A percentile compares a stretch with the other conserved stretches of the same genome.
These are phyloP conservation scores for Aspergillus tamarii DNA, from an alignment of 2,329 filamentous ascomycete species.

Conservation along the genomic window DNA sequence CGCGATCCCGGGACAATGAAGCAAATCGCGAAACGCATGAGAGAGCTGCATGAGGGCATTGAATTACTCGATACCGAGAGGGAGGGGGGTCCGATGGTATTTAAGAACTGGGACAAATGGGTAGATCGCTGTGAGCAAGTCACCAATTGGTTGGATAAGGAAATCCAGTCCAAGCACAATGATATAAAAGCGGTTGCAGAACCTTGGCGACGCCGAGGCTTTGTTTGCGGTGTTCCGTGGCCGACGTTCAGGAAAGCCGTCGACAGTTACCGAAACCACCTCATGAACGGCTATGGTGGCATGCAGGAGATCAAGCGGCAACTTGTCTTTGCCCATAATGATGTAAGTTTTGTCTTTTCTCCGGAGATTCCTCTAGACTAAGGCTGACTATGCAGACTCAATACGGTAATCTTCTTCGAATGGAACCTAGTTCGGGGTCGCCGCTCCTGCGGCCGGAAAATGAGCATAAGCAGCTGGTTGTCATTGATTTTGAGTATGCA, in stretches of 20 bases:
- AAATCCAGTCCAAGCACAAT: slow-evolving; percentile 57
- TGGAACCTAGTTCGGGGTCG: slow-evolving; percentile 71
- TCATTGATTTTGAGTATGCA: slow-evolving; percentile 98
- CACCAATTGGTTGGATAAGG: slow-evolving; percentile 57
- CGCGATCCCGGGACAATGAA: slow-evolving; percentile 80
- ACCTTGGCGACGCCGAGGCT: slow-evolving; percentile 70
- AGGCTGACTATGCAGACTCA: slow-evolving; percentile 68
- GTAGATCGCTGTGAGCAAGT: slow-evolving; percentile 63
- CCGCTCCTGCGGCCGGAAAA: slow-evolving; percentile 87
- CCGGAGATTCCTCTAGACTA: not conserved
- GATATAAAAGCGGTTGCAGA: slow-evolving; percentile 48
- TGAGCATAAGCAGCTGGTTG: slow-evolving; percentile 91
- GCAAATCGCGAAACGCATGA: slow-evolving; percentile 96
- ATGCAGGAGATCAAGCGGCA: slow-evolving; percentile 67
- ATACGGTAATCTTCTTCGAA: slow-evolving; percentile 93
- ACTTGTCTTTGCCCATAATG: slow-evolving; percentile 95
- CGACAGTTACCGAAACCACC: slow-evolving; percentile 73
- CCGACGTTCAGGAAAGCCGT: slow-evolving; percentile 72
- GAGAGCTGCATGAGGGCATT: slow-evolving; percentile 91
- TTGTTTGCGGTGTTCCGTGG: slow-evolving; percentile 86
- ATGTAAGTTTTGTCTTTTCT: slow-evolving; percentile 62
- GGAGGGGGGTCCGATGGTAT: slow-evolving; percentile 78
- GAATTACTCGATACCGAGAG: slow-evolving; percentile 80
- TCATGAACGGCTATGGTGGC: slow-evolving; percentile 74
- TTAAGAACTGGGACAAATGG: slow-evolving; percentile 96